Percentiles rank a stretch among this genome's conserved stretches.
These are phyloP conservation scores for Penicillium sp. DNA, from an alignment of 2,329 filamentous ascomycete species.

Conservation along the genomic window DNA sequence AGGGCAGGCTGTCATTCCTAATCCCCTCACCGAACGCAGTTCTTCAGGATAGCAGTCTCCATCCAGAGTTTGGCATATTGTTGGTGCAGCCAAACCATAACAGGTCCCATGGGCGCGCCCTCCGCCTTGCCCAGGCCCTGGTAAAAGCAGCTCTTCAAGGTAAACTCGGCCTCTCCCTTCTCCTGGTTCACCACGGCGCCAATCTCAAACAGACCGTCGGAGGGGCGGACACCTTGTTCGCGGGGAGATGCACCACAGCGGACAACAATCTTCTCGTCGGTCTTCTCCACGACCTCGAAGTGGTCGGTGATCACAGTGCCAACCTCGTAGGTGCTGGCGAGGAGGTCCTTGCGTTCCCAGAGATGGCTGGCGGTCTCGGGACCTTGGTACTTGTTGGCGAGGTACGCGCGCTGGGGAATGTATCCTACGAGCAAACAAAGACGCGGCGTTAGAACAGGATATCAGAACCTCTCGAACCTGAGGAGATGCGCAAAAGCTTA, in stretches of 20 bases:
- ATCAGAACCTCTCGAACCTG: background rate
- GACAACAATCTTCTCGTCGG: conserved; percentile 64
- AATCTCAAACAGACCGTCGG: conserved; percentile 72
- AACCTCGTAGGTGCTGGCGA: conserved; percentile 63
- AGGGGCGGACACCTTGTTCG: conserved; percentile 60
- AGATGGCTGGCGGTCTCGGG: conserved; percentile 65
- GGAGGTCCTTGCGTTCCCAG: conserved; percentile 64
- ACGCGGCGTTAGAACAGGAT: background rate
- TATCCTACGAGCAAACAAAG: conserved; percentile 37
- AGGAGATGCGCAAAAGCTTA: conserved; percentile 44
- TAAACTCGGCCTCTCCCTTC: conserved; percentile 66
- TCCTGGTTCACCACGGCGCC: conserved; percentile 65
- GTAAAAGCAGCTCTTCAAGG: conserved; percentile 70
- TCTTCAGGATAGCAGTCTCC: conserved; percentile 56
- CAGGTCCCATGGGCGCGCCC: conserved; percentile 52
- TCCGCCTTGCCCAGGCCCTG: conserved; percentile 56
- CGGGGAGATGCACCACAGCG: conserved; percentile 71
- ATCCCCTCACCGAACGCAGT: conserved; percentile 18
- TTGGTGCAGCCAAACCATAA: conserved; percentile 59
- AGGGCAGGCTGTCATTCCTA: background rate
- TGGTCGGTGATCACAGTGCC: conserved; percentile 72
- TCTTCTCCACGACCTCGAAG: conserved; percentile 73
- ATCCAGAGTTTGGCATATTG: conserved; percentile 64
- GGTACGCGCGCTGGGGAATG: conserved; percentile 62
- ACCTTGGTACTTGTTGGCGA: conserved; percentile 64